These are phyloP conservation scores for Suhomyces panamericanus DNA, from an alignment of 1,139 yeast genomes.

Conservation along the genomic window DNA sequence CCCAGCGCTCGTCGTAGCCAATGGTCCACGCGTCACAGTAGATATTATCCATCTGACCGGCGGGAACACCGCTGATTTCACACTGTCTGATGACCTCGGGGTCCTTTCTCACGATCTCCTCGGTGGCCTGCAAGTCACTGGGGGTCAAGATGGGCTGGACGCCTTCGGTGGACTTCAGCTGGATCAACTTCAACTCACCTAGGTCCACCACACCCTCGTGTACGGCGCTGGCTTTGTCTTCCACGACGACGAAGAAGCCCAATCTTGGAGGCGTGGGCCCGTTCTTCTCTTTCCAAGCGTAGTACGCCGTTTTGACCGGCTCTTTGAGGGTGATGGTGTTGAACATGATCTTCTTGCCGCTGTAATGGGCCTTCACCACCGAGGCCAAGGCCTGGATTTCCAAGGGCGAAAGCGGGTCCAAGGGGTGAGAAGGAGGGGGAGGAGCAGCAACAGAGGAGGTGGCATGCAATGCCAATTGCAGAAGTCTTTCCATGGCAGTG, in stretches of 20 bases:
- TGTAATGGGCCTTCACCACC: constrained; percentile 46
- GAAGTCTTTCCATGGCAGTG: constrained; percentile 59
- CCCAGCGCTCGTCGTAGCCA: constrained; percentile 85
- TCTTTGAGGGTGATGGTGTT: constrained; percentile 72
- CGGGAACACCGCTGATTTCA: constrained; percentile 65
- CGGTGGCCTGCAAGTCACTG: constrained; percentile 63
- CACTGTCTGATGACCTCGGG: constrained; percentile 75
- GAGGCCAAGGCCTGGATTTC: constrained; percentile 52
- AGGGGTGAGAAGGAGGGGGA: constrained; percentile 60
- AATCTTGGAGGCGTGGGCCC: constrained; percentile 68
- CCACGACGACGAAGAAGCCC: constrained; percentile 65
- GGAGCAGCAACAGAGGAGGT: constrained; percentile 54
- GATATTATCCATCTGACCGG: constrained; percentile 63
- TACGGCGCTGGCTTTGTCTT: constrained; percentile 58
- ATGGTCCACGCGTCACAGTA: constrained; percentile 88
- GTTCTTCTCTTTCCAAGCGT: constrained; percentile 62
- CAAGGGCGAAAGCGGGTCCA: constrained; percentile 65
- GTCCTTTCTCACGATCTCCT: constrained; percentile 63
- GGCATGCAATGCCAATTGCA: constrained; percentile 64
- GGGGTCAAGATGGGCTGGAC: constrained; percentile 77
- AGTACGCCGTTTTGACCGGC: constrained; percentile 62
- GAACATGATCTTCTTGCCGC: constrained; percentile 52
- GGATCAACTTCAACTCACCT: constrained; percentile 45
- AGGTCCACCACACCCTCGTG: constrained; percentile 71
- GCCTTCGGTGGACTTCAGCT: constrained; percentile 52